These are phyloP conservation scores for Westerdykella aurantiaca DNA, from an alignment of 2,329 filamentous ascomycete species.

Conservation along the genomic window DNA sequence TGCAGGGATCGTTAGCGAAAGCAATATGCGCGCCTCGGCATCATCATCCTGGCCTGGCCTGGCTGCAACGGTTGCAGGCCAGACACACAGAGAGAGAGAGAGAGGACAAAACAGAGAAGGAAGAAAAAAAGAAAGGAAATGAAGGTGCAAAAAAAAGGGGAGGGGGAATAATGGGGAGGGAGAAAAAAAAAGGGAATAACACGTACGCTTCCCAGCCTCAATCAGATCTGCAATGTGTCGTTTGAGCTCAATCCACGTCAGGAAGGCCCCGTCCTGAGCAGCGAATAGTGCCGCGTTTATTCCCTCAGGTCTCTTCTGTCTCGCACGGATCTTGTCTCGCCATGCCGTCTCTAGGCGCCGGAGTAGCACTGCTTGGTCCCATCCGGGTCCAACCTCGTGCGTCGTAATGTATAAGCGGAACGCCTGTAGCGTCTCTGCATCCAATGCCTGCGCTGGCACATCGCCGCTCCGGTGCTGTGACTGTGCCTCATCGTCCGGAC, in stretches of 20 bases:
- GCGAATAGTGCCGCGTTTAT: slow-evolving; percentile 24
- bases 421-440: slow-evolving; percentile 25
- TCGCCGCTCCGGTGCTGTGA: slow-evolving; percentile 6
- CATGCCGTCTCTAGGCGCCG: slow-evolving; percentile 26
- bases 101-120: not conserved
- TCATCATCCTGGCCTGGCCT: too few relatives aligned
- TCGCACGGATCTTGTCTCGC: slow-evolving; percentile 15
- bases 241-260: slow-evolving; percentile 33
- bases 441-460: slow-evolving; percentile 23
- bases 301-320: not conserved
- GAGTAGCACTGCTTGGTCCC: slow-evolving; percentile 28
- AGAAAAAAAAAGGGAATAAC: too few relatives aligned
- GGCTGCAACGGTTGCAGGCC: too few relatives aligned
- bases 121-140: not conserved
- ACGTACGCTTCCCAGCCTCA: slow-evolving; percentile 29
- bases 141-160: too few relatives aligned
- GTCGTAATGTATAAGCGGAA: slow-evolving; percentile 29
- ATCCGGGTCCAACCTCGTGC: slow-evolving; percentile 13
- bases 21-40: not conserved
- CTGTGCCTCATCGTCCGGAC: slow-evolving; percentile 16
- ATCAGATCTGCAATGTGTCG: slow-evolving; percentile 31
- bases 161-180: too few relatives aligned
- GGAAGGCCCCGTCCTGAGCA: slow-evolving; percentile 28
- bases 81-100: too few relatives aligned
- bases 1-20: slow-evolving; percentile 6